Conservation (phyloP, 225 moss, liverwort and hornwort genomes). For the Sphagnum contortum region DNA sequence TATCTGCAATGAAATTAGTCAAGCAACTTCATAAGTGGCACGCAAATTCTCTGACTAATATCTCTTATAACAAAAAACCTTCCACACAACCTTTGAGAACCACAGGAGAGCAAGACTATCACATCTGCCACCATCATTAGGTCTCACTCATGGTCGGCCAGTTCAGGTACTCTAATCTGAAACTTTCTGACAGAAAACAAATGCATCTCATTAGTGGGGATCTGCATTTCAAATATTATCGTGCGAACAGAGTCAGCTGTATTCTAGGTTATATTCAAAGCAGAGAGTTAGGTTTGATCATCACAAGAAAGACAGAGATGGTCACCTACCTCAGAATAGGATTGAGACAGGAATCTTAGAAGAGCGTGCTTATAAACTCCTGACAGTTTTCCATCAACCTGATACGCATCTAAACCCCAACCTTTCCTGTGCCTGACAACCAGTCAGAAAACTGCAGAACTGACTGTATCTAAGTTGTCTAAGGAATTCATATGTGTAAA, state of each 20-base stretch:
- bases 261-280: not conserved
- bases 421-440: conserved; percentile 13
- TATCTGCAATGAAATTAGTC: conserved; percentile 29
- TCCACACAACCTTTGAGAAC: no score
- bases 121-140: no score
- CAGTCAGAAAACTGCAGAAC: not conserved
- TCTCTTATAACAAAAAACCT: no score
- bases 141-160: no score
- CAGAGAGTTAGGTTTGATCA: not conserved
- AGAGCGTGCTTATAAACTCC: conserved; percentile 47
- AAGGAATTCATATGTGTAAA: no score
- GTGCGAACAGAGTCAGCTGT: not conserved
- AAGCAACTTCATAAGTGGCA: conserved; percentile 1
- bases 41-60: not conserved
- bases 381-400: conserved; percentile 40
- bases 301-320: not conserved
- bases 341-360: conserved; percentile 46
- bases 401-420: conserved; percentile 41
- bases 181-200: not conserved
- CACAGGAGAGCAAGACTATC: no score
- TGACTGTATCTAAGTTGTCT: no score
- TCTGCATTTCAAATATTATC: not conserved
- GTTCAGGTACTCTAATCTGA: not conserved
- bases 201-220: not conserved
- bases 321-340: conserved; percentile 42